Evolutionary conservation across 164 flowering plant species (phyloP).

Genomic region (Protea cynaroides): DNA sequence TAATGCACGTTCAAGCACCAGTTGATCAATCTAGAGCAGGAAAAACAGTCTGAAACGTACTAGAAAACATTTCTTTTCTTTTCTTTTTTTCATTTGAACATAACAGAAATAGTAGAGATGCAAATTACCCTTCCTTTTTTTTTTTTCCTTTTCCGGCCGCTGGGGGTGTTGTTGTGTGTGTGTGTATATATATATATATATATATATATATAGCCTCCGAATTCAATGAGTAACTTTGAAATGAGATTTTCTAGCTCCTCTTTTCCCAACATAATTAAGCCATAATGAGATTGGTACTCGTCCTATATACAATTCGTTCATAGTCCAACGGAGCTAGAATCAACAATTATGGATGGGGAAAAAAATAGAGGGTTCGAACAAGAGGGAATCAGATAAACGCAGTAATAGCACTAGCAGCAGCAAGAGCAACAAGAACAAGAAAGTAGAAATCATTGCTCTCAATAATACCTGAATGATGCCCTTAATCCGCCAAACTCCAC

Average conservation of each 20-base stretch:
- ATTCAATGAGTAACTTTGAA: neutral
- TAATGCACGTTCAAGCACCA: neutral
- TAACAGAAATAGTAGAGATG: too few species aligned
- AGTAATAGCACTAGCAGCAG: neutral
- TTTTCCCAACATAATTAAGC: neutral
- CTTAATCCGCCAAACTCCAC: conserved; percentile 95
- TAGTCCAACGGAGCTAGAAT: neutral
- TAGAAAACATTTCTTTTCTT: too few species aligned
- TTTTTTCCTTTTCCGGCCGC: too few species aligned
- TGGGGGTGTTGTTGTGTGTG: too few species aligned
- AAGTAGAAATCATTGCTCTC: neutral
- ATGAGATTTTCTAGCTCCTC: neutral
- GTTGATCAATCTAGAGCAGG: neutral
- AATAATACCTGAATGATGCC: conserved; percentile 86
- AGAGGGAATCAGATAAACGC: too few species aligned
- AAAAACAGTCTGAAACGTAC: neutral
- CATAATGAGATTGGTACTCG: neutral
- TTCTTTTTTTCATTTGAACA: too few species aligned
- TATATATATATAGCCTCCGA: too few species aligned
- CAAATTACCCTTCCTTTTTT: too few species aligned
- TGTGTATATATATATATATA: too few species aligned
- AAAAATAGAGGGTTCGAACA: neutral
- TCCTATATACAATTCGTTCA: too few species aligned
- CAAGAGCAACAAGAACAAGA: neutral
- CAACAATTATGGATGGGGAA: neutral